Evolutionary conservation across 2,329 filamentous ascomycete genomes (phyloP).

Genomic region (Hymenoscyphus albidus): DNA sequence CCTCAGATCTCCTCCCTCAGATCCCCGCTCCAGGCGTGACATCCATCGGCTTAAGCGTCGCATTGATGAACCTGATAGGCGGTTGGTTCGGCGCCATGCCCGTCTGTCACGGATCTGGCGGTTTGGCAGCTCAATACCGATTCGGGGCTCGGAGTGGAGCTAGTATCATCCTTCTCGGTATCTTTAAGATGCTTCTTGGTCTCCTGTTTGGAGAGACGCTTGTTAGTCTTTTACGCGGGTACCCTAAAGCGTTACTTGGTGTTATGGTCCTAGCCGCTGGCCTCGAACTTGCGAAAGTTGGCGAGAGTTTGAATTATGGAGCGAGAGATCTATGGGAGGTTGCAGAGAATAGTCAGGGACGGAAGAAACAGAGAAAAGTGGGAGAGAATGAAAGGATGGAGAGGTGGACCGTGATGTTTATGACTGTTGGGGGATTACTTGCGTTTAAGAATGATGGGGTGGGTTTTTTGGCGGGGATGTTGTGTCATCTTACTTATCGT

Average conservation of each 20-base stretch:
- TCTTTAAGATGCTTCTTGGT: conserved; percentile 72
- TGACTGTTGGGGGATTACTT: conserved; percentile 76
- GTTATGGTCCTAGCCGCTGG: conserved; percentile 89
- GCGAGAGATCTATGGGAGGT: conserved; percentile 58
- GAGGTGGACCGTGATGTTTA: conserved; percentile 85
- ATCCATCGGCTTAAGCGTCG: conserved; percentile 75
- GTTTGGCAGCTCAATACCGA: conserved; percentile 82
- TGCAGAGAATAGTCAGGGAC: conserved; percentile 36
- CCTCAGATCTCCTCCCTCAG: conserved; percentile 70
- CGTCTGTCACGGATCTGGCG: conserved; percentile 88
- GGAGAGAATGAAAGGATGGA: conserved; percentile 66
- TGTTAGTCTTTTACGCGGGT: conserved; percentile 64
- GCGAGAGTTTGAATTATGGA: conserved; percentile 75
- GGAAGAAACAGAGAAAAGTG: conserved; percentile 48
- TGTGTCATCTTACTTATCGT: conserved; percentile 68
- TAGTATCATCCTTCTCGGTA: conserved; percentile 74
- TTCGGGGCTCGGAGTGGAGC: conserved; percentile 89
- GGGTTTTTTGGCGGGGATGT: conserved; percentile 77
- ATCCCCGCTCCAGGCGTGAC: conserved; percentile 68
- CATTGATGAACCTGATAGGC: conserved; percentile 75
- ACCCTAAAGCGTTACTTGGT: conserved; percentile 74
- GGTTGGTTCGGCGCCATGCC: conserved; percentile 97
- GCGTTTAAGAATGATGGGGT: conserved; percentile 89
- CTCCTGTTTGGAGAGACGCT: conserved; percentile 71
- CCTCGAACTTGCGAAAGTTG: conserved; percentile 80